Conservation (phyloP, 1,139 yeast species). For the Lodderomyces parapsilosis region DNA sequence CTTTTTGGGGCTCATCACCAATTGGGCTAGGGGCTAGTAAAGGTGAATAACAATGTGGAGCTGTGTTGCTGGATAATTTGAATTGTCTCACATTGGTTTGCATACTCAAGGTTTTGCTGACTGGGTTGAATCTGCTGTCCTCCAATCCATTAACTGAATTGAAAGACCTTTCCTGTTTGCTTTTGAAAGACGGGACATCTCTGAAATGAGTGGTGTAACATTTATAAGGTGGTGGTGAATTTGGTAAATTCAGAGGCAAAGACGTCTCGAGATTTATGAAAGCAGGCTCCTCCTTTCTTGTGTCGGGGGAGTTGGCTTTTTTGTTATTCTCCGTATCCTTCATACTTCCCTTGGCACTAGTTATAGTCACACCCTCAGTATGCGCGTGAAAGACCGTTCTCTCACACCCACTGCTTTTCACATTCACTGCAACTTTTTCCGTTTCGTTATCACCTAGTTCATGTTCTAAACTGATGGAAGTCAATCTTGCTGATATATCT, state of each 20-base stretch:
- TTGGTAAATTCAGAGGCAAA: background rate
- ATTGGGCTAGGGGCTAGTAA: conserved; percentile 7
- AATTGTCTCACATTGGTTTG: conserved; percentile 11
- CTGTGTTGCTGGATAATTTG: conserved; percentile 7
- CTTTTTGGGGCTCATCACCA: conserved; percentile 5
- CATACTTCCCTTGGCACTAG: conserved; percentile 1
- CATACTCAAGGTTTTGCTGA: conserved; percentile 10
- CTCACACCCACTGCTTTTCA: background rate
- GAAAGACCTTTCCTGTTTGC: background rate
- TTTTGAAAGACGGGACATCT: background rate
- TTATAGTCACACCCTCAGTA: background rate
- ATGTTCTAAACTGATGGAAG: conserved; percentile 1
- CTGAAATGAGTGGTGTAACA: background rate
- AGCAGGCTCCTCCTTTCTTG: background rate
- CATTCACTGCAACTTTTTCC: background rate
- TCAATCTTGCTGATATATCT: background rate
- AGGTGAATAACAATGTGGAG: conserved; percentile 7
- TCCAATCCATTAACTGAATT: background rate
- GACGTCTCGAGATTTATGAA: background rate
- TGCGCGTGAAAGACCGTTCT: conserved; percentile 1
- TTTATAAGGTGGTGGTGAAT: background rate
- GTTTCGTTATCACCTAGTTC: background rate
- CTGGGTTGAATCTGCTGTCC: conserved; percentile 11
- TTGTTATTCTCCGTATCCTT: background rate
- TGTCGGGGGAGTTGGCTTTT: background rate